These are phyloP conservation scores for Thermomucor indicae-seudaticae DNA, from an alignment of 371 early-diverging fungal genomes.

Conservation along the genomic window DNA sequence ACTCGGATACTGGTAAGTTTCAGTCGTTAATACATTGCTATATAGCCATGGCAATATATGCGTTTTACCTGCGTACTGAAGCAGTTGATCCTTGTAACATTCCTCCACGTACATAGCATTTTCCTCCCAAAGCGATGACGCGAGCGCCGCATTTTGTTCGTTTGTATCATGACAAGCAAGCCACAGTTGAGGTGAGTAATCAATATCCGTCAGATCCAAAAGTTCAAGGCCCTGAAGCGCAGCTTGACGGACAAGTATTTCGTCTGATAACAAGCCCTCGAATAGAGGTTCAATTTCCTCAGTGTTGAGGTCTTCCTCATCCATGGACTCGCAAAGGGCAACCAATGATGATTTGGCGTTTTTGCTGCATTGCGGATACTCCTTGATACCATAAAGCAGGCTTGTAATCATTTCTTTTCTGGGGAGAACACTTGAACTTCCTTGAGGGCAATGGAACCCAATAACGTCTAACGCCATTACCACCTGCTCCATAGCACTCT, in stretches of 20 bases:
- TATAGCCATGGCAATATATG: too few species aligned
- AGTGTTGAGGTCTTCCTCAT: conserved; percentile 40
- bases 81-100: conserved; percentile 48
- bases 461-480: conserved; percentile 75
- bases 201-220: conserved; percentile 65
- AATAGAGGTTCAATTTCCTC: conserved; percentile 67
- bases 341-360: conserved; percentile 58
- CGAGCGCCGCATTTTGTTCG: conserved; percentile 64
- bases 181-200: conserved; percentile 62
- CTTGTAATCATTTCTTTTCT: conserved; percentile 70
- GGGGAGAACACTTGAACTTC: conserved; percentile 58
- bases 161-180: conserved; percentile 59
- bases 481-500: conserved; percentile 70
- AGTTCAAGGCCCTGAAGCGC: conserved; percentile 71
- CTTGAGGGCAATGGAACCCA: conserved; percentile 57
- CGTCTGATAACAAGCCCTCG: conserved; percentile 68
- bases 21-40: too few species aligned
- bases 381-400: conserved; percentile 67
- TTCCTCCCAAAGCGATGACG: conserved; percentile 77
- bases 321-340: conserved; percentile 68
- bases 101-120: conserved; percentile 61
- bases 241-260: conserved; percentile 75
- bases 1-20: conserved; percentile 40
- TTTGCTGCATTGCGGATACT: conserved; percentile 62
- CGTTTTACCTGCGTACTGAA: conserved; percentile 42